Evolutionary conservation across 2,329 filamentous ascomycete genomes (phyloP), one percentile per base, ranked within the genome.

Genomic region (Aureobasidium sp.): DNA sequence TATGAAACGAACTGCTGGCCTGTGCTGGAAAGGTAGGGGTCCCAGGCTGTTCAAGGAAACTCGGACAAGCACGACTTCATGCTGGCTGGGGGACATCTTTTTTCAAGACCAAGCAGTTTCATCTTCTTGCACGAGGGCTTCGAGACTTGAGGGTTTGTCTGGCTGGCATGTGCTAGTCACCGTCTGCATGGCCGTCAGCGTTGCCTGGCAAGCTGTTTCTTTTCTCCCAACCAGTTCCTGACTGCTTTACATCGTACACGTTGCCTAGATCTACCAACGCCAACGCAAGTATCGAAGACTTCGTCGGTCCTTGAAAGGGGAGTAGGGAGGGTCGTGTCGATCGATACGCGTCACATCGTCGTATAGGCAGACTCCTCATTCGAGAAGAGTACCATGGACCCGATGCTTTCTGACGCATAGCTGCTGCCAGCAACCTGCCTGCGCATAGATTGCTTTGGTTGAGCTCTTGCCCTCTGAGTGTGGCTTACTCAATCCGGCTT

Each of bases 1-100:
- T 34, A 17, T 32, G 25, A 22, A 17, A 41, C 37, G 48, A 51
- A 51, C 48, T 12, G 27, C 48, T 51, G 48, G 48, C 48, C 48
- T 51, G 48, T 51, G 48, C 48, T n/a, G n/a, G n/a, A n/a, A n/a
- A n/a, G n/a, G n/a, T n/a, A n/a, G n/a, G n/a, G n/a, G n/a, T n/a
- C n/a, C n/a, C n/a, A n/a, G n/a, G n/a, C n/a, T 32, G 48, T 51
- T 40, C 17, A 50, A 40, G 40, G 27, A 40, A 38, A 35, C 32
- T 29, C 27, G 10, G 19, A n/a, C 16, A 29, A 12, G 29, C 16
- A 30, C 21, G 11, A 32, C 25, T 17, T 29, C 19, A 25, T 25
- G 37, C 37, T 51, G 37, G 22, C 48, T 37, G 16, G 25, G 5
- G 41, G 25, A 27, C 37, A n/a, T n/a, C n/a, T n/a, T n/a, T n/a